These are phyloP conservation scores for Paecilomyces formosus DNA, from an alignment of 2,329 filamentous ascomycete species.

Conservation along the genomic window DNA sequence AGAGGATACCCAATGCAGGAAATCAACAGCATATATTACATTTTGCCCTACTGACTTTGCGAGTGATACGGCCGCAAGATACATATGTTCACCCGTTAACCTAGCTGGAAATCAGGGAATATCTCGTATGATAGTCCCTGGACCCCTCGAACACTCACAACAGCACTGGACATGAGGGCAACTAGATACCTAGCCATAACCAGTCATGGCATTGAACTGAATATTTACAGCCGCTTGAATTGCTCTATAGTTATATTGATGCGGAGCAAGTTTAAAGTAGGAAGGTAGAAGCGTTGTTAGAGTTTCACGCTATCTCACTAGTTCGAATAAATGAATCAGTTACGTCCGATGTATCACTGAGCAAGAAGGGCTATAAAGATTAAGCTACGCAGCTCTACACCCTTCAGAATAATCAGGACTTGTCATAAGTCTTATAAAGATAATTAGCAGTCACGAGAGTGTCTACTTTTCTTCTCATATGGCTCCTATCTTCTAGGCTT, in stretches of 20 bases:
- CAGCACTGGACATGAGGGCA: not conserved
- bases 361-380: not conserved
- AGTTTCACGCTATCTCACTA: not conserved
- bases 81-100: not conserved
- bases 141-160: no score
- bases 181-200: not conserved
- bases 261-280: not conserved
- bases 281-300: not conserved
- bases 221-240: not conserved
- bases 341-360: not conserved
- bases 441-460: not conserved
- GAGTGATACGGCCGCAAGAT: not conserved
- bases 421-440: not conserved
- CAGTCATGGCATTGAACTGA: not conserved
- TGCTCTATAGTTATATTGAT: not conserved
- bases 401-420: not conserved
- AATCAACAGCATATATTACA: not conserved
- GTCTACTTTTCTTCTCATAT: not conserved
- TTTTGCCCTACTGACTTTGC: not conserved
- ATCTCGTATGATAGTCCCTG: no score
- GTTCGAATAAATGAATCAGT: not conserved
- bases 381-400: not conserved
- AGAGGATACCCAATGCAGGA: not conserved
- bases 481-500: no score
- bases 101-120: no score